A percentile compares a stretch with the other conserved stretches of the same genome.
Conservation (phyloP, 768 basidiomycete species). For the Boletales sp. region DNA sequence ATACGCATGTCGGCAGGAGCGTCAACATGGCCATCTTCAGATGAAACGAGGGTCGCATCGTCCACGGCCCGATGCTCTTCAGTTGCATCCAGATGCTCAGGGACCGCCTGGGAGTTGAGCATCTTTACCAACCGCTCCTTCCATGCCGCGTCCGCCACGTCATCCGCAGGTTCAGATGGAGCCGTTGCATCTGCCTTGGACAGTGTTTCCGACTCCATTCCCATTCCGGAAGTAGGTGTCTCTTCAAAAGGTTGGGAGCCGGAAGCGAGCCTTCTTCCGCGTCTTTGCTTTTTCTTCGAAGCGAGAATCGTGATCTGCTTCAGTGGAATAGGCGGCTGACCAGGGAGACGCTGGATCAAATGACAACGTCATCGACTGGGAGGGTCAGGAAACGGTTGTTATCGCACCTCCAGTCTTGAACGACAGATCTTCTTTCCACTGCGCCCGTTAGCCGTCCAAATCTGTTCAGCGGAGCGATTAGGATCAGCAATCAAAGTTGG, state of each 20-base stretch:
- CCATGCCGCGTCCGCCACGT: too few species aligned
- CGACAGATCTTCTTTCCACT: constrained; percentile 21
- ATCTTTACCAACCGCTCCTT: too few species aligned
- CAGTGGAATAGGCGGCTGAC: constrained; percentile 21
- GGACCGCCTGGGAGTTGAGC: too few species aligned
- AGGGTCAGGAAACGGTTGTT: background rate
- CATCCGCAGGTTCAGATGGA: too few species aligned
- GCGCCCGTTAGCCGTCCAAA: constrained; percentile 17
- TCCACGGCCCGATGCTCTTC: constrained; percentile 7
- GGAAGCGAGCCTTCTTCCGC: too few species aligned
- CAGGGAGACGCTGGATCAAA: constrained; percentile 22
- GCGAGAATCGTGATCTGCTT: background rate
- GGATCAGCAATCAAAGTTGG: background rate
- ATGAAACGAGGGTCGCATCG: constrained; percentile 13
- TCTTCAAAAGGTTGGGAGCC: too few species aligned
- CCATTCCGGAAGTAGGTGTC: too few species aligned
- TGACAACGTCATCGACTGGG: background rate
- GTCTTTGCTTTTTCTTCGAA: background rate
- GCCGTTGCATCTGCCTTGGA: too few species aligned
- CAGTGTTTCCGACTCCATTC: too few species aligned
- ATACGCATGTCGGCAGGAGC: background rate
- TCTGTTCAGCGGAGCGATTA: constrained; percentile 6
- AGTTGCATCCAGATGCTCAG: too few species aligned
- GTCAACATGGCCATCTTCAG: constrained; percentile 6
- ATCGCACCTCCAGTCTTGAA: constrained; percentile 22